Evolutionary conservation across 108 stramenopile species (phyloP), one percentile per base, ranked within the genome.

Genomic region (Nitzschia sp.): DNA sequence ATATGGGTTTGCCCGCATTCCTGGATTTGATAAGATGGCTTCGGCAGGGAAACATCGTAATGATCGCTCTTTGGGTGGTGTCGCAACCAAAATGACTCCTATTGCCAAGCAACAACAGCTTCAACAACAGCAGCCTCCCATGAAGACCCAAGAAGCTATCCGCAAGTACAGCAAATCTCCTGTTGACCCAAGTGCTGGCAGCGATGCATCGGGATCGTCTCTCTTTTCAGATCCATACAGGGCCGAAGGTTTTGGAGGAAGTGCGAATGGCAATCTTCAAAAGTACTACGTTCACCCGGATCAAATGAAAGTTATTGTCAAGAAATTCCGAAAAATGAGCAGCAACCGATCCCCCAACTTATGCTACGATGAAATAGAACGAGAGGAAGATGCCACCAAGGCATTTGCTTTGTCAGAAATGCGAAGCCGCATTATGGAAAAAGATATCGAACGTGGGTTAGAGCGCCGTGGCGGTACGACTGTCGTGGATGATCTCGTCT

Each of bases 401-500:
- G 81, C 84, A 10, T 93, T 93, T 76, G 92, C 92, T 24, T 70
- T 93, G 14, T 82, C 84, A 57, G 92, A 93, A 76, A 90, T 93
- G 89, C 72, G 92, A 57, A 90, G 89, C 74, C 87, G 92, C 7
- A 93, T 93, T 51, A 93, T 93, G 92, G 89, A 90, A 69, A 93
- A 84, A 48, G 92, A 93, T 63, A 89, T 93, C 57, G 92, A 93
- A 65, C 82, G 92, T 10, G 89, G 92, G 7, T 60, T 93, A 54
- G 92, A 90, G 41, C 76, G 92, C 51, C 76, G 81, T 29, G 92
- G 92, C 37, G 89, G 92, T 44, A 90, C 92, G 1, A 76, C 79
- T 19, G 77, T 78, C 2, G 89, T 90, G 10, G 92, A 93, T 65
- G 92, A 93, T 64, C 76, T 89, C 51, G 88, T 90, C 22, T 42